Base-by-base conservation (phyloP, 2,329 filamentous ascomycete genomes). In the Nemania bipapillata region DNA sequence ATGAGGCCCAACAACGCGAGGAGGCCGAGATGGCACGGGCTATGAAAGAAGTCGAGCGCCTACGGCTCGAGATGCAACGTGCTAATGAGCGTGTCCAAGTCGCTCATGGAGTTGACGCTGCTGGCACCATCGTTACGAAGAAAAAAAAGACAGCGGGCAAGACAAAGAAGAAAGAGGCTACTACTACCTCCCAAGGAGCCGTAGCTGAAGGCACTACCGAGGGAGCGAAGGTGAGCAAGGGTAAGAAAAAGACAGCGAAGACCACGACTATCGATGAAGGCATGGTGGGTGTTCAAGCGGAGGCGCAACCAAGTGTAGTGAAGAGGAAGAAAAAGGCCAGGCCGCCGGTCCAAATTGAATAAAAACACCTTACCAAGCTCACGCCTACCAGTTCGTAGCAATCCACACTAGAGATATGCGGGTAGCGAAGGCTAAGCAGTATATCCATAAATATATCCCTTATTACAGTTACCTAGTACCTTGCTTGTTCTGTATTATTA, bases 21-120 rank as follows among this genome's bases (percentile, higher is more conserved):
- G 94, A 97, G 68, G 89, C 88, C 1, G 94, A 97, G 80, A 97
- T 97, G 93, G 89, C 89, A 52, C 89, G 89, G 75, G 96, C 95
- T 8, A 89, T 97, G 84, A 90, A 91, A 78, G 92, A 97, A 79
- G 92, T 99, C 2, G 95, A 98, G 82, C 86, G 90, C 59, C 82
- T 96, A 67, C 86, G 96, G 60, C 83, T 97, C 65, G 93, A 97
- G 81, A 97, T 98, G 94, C 92, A 94, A 81, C 84, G 92, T 65
- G 90, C 90, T 42, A 92, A 91, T 74, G 92, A 94, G 81, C 84
- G 91, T 63, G 90, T 94, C 42, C 87, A 92, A 73, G 87, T 90
- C 22, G 89, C 90, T 24, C 87, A 90, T 74, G 90, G 90, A n/a
- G 87, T 90, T 30, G 85, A 88, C 54, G 84, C 82, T 2, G 91